phyloP scores from a whole-genome alignment of 805 yeast species.

The Yamadazyma kitorensis region DNA sequence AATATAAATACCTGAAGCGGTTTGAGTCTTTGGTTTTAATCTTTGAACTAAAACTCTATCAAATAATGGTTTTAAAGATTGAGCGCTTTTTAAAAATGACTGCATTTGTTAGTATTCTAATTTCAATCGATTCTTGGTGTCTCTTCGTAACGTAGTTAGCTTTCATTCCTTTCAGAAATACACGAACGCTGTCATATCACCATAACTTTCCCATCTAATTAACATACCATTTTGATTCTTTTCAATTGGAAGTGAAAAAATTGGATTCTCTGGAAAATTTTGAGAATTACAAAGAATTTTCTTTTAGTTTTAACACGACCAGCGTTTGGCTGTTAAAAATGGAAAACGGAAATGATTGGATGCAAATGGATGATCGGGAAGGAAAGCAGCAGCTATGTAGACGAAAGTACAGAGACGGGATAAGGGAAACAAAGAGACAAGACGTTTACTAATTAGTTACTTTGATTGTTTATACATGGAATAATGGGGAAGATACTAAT shows the following conservation, averaged over 20 bases:
- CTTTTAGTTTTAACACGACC: background rate
- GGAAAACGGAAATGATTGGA: background rate
- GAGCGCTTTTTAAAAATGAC: constrained; percentile 74
- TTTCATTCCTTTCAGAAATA: background rate
- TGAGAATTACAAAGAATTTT: background rate
- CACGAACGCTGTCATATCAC: background rate
- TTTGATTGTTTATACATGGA: too few species aligned
- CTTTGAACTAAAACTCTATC: constrained; percentile 97
- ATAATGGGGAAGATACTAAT: constrained; percentile 18
- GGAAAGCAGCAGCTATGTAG: background rate
- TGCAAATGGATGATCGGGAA: background rate
- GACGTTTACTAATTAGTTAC: too few species aligned
- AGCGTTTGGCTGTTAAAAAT: constrained; percentile 1
- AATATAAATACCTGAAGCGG: constrained; percentile 88
- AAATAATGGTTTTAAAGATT: constrained; percentile 85
- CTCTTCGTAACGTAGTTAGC: background rate
- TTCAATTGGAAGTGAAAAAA: background rate
- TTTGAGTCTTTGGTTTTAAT: constrained; percentile 83
- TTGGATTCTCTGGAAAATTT: constrained; percentile 1
- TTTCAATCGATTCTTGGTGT: background rate
- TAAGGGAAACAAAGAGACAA: background rate
- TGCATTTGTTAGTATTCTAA: constrained; percentile 12
- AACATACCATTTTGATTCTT: constrained; percentile 10
- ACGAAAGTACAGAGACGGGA: background rate
- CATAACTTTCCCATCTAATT: background rate